phyloP scores from a whole-genome alignment of 1,284 basidiomycete species.

The Somion occarium region DNA sequence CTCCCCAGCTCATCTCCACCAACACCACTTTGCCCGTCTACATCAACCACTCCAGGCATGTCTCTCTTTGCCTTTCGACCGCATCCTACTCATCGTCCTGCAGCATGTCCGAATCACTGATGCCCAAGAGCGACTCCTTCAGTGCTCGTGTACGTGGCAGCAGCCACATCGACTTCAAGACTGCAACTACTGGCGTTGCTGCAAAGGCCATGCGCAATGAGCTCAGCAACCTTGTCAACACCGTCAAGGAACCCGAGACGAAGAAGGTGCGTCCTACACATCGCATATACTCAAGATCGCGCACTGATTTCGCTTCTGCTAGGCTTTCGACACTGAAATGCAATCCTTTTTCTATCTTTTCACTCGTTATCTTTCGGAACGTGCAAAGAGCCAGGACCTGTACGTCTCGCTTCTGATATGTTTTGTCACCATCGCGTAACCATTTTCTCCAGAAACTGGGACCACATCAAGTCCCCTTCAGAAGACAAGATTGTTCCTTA shows the following conservation, averaged over 20 bases:
- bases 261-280: slow-evolving; percentile 63
- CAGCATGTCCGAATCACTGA: slow-evolving; percentile 41
- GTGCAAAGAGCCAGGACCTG: slow-evolving; percentile 94
- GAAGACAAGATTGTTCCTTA: slow-evolving; percentile 93
- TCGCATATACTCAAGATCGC: slow-evolving; percentile 8
- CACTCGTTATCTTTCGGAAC: slow-evolving; percentile 94
- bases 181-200: slow-evolving; percentile 95
- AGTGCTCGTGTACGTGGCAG: slow-evolving; percentile 63
- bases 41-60: slow-evolving; percentile 38
- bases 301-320: slow-evolving; percentile 13
- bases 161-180: slow-evolving; percentile 88
- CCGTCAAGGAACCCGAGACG: slow-evolving; percentile 73
- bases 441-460: slow-evolving; percentile 75
- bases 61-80: slow-evolving; percentile 8
- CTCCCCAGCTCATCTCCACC: slow-evolving; percentile 58
- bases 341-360: slow-evolving; percentile 98
- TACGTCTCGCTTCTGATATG: slow-evolving; percentile 40
- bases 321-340: slow-evolving; percentile 99
- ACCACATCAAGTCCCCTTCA: slow-evolving; percentile 93
- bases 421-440: slow-evolving; percentile 6
- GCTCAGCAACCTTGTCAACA: slow-evolving; percentile 88
- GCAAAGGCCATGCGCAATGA: slow-evolving; percentile 99
- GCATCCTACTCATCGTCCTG: slow-evolving; percentile 15
- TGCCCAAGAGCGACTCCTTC: slow-evolving; percentile 59
- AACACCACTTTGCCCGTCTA: slow-evolving; percentile 58